Evolutionary conservation across 768 basidiomycete species (phyloP), one percentile per base, ranked within the genome.

Genomic region (Lactarius hengduanensis): DNA sequence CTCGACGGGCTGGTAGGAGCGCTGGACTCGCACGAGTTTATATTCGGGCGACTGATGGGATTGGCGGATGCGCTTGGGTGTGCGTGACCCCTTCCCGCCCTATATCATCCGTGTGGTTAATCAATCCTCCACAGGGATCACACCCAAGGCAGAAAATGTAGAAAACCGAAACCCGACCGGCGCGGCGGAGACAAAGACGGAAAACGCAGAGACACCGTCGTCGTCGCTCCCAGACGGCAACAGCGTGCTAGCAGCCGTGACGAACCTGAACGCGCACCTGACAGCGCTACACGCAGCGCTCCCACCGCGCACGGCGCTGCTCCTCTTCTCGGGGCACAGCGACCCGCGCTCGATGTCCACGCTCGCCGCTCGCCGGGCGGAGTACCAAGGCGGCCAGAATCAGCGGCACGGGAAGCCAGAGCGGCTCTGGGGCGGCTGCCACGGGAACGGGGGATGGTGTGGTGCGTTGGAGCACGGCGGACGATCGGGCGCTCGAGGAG

Each of bases 291-390:
- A 96, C 72, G 78, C 82, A 0, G 75, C 86, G 0, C 83, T 98
- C 0, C 94, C 95, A 0, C 74, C 88, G 2, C 85, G 88, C 26
- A 93, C 95, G 0, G 94, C 94, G 0, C 75, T 98, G 26, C 77
- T 98, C 61, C 80, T 98, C 45, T 87, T 97, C 73, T 92, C 90
- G 0, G 95, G 96, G 1, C 94, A 98, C 73, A 87, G 88, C 0
- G 92, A 97, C 74, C 95, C 96, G 0, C 85, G 92, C 0, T 79
- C 76, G 8, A 94, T 96, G 92, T 80, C 89, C 3, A 75, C 81
- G 30, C 78, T 98, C 26, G 40, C 61, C 2, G 50, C 57, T 0
- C 50, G 57, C 1, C 66, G 66, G 10, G 57, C 61, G 22, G 38
- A 66, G 61, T 61, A 50, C 41, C 61, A 57, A 28, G 60, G 60